Evolutionary conservation across 148 eudicot genomes (phyloP).

Genomic region (Vaccinium corymbosum): DNA sequence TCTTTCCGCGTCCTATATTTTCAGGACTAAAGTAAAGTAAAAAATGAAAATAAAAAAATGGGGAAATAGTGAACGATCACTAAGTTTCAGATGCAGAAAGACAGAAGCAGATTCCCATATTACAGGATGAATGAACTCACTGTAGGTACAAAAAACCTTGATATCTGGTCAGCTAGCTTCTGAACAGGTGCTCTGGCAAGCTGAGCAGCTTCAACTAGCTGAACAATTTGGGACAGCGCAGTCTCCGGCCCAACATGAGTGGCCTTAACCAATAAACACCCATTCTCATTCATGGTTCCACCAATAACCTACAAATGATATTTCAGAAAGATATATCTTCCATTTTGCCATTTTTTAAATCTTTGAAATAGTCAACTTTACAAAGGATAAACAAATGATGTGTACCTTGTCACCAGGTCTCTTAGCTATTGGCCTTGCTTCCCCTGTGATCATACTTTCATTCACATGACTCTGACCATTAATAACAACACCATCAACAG

Average conservation of each 20-base stretch:
- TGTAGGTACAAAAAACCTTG: conserved; percentile 80
- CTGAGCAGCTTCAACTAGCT: conserved; percentile 96
- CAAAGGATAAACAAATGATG: background rate
- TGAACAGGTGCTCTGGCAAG: conserved; percentile 98
- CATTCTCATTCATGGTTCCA: conserved; percentile 95
- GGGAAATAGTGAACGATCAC: background rate
- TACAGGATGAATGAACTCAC: conserved; percentile 40
- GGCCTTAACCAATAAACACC: conserved; percentile 73
- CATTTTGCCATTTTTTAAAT: conserved; percentile 9
- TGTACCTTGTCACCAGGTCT: conserved; percentile 82
- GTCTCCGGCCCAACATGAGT: conserved; percentile 98
- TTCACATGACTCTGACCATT: conserved; percentile 93
- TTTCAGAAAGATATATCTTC: background rate
- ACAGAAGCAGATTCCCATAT: background rate
- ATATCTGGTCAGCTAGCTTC: conserved; percentile 92
- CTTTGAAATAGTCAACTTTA: background rate
- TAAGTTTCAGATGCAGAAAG: background rate
- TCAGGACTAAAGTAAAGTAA: background rate
- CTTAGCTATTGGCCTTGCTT: conserved; percentile 86
- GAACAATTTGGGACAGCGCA: conserved; percentile 96
- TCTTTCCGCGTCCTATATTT: background rate
- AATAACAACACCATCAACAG: conserved; percentile 85
- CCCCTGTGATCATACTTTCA: conserved; percentile 99
- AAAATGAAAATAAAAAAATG: background rate
- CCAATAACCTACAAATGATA: conserved; percentile 70